Conservation (phyloP, 2,329 filamentous ascomycete genomes). For the Periconia macrospinosa region DNA sequence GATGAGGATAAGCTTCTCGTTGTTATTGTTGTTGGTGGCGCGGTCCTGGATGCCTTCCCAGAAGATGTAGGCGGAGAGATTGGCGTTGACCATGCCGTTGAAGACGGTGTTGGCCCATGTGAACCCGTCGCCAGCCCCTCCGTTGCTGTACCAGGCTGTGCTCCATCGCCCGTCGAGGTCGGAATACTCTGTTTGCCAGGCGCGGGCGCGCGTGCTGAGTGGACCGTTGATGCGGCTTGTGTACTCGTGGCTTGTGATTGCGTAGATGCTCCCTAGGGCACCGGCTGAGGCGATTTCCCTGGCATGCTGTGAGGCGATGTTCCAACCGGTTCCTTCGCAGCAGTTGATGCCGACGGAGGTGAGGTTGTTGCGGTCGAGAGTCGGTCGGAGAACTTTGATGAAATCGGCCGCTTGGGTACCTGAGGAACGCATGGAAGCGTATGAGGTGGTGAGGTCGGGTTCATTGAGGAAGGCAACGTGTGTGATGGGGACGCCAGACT, state of each 20-base stretch:
- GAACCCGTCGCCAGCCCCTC: slow-evolving; percentile 55
- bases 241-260: slow-evolving; percentile 50
- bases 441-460: slow-evolving; percentile 45
- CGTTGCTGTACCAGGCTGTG: slow-evolving; percentile 52
- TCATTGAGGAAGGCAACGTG: slow-evolving; percentile 52
- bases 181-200: slow-evolving; percentile 58
- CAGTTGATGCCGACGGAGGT: slow-evolving; percentile 45
- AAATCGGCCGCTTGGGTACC: slow-evolving; percentile 55
- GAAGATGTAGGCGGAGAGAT: slow-evolving; percentile 57
- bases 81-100: slow-evolving; percentile 51
- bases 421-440: slow-evolving; percentile 53
- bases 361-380: slow-evolving; percentile 42
- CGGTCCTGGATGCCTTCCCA: slow-evolving; percentile 54
- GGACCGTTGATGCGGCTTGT: slow-evolving; percentile 43
- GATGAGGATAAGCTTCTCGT: slow-evolving; percentile 40
- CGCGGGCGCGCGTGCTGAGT: slow-evolving; percentile 46
- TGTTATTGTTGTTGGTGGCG: slow-evolving; percentile 41
- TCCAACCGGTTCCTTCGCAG: slow-evolving; percentile 51
- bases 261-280: slow-evolving; percentile 42
- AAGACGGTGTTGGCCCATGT: slow-evolving; percentile 61
- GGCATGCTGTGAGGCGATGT: slow-evolving; percentile 41
- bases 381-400: slow-evolving; percentile 50
- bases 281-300: slow-evolving; percentile 43
- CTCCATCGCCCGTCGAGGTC: slow-evolving; percentile 46
- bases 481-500: slow-evolving; percentile 44